Base-by-base conservation (phyloP, 306 rosid genomes). In the Trifolium repens region DNA sequence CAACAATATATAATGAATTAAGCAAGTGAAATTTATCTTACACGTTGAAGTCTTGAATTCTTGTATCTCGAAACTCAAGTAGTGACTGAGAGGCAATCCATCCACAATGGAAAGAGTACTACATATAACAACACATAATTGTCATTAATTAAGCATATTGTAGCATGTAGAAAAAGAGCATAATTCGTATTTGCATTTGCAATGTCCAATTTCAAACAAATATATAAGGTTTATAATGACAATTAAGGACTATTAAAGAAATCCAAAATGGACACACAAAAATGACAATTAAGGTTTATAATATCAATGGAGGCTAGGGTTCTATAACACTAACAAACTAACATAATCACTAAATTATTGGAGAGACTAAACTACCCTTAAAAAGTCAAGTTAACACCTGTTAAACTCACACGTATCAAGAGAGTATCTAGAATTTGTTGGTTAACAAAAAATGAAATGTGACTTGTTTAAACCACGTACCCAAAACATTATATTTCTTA, bases 101-200 rank as follows among this genome's bases (percentile, higher is more conserved):
- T 57, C 98, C 97, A 19, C 97, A 94, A 84, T 94, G 97, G 60
- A 94, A 96, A 62, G 73, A 22, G 24, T 22, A 88, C 98, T 94
- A 89, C 79, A 71, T 27, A 52, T 62, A 75, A 77, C 14, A 76
- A 58, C 69, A 26, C 67, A 53, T 58, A 1, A 50, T 68, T 62
- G 69, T 59, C 44, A 62, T 34, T 22, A 52, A 62, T 40, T 22
- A 55, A 55, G 53, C 50, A 55, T 27, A 62, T 43, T 43, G 37
- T 14, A 47, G 22, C 16, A 50, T 10, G 52, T 37, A 9, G 9
- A 43, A 32, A 32, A 32, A 32, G 35, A 32, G 7, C 1, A 32
- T 32, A 32, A 32, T 32, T 32, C 7, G 35, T 4, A 32, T 32
- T 69, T 73, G n/a, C 64, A 50, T 19, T 50, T 65, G 65, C 27